Conservation (phyloP, 1,139 yeast genomes). For the Geotrichum klebahnii region DNA sequence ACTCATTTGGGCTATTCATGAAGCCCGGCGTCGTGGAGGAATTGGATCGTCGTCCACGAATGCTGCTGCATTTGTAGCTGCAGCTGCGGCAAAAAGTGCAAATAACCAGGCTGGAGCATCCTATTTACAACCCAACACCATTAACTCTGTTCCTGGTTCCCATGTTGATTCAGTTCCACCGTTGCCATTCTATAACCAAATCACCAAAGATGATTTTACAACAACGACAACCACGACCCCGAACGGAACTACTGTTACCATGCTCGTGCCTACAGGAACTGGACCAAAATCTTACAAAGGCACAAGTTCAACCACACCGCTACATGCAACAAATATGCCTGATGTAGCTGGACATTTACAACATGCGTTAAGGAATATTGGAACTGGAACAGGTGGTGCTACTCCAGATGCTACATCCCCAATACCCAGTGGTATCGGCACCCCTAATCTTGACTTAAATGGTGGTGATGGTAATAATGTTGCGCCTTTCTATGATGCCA, state of each 20-base stretch:
- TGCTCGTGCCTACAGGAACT: constrained; percentile 66
- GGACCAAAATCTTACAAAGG: constrained; percentile 46
- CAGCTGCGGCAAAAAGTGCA: constrained; percentile 31
- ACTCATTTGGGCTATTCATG: constrained; percentile 90
- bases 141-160: constrained; percentile 9
- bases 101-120: neutral
- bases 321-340: constrained; percentile 9
- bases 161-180: constrained; percentile 42
- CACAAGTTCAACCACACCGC: constrained; percentile 7
- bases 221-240: constrained; percentile 85
- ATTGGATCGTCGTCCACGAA: constrained; percentile 7
- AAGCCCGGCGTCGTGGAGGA: constrained; percentile 67
- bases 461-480: constrained; percentile 38
- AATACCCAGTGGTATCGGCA: neutral
- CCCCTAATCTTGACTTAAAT: neutral
- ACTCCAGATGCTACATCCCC: neutral
- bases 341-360: constrained; percentile 14
- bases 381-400: neutral
- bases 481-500: constrained; percentile 44
- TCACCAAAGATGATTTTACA: constrained; percentile 81
- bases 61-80: constrained; percentile 7
- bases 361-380: neutral
- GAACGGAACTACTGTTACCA: constrained; percentile 86
- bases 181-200: constrained; percentile 84
- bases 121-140: neutral